These are phyloP conservation scores for Boletus mariae DNA, from an alignment of 1,284 basidiomycete species.

Conservation along the genomic window DNA sequence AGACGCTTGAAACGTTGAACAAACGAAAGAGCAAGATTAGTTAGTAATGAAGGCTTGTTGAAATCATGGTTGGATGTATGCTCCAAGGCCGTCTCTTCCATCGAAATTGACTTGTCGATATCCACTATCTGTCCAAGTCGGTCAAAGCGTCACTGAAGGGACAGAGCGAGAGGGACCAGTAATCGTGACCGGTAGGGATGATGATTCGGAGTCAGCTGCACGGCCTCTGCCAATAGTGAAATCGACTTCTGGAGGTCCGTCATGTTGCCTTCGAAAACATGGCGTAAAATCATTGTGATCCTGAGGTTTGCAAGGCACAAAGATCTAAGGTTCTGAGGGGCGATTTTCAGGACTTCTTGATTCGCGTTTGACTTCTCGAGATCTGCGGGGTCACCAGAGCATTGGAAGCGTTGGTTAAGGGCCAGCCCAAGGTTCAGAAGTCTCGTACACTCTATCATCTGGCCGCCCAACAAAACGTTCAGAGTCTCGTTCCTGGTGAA, in stretches of 20 bases:
- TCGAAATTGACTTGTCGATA: neutral
- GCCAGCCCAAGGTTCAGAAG: neutral
- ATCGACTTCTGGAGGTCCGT: neutral
- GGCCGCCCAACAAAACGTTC: neutral
- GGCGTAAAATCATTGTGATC: neutral
- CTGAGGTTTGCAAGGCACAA: neutral
- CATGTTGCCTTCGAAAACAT: neutral
- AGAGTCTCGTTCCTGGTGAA: neutral
- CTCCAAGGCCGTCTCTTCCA: neutral
- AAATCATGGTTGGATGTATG: neutral
- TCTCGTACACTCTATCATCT: neutral
- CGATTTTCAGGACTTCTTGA: neutral
- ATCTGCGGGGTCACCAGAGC: neutral
- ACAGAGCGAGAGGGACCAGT: neutral
- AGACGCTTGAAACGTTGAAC: neutral
- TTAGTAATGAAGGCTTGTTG: neutral
- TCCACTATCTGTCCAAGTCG: neutral
- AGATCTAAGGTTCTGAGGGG: neutral
- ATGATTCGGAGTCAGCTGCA: neutral
- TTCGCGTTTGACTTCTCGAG: neutral
- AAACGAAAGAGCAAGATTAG: neutral
- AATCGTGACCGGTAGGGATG: neutral
- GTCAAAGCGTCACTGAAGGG: neutral
- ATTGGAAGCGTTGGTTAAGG: neutral
- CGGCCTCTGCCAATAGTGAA: neutral